Percentiles rank a stretch among this genome's conserved stretches.
These are phyloP conservation scores for Fusarium ramigenum DNA, from an alignment of 2,329 filamentous ascomycete genomes.

Conservation along the genomic window DNA sequence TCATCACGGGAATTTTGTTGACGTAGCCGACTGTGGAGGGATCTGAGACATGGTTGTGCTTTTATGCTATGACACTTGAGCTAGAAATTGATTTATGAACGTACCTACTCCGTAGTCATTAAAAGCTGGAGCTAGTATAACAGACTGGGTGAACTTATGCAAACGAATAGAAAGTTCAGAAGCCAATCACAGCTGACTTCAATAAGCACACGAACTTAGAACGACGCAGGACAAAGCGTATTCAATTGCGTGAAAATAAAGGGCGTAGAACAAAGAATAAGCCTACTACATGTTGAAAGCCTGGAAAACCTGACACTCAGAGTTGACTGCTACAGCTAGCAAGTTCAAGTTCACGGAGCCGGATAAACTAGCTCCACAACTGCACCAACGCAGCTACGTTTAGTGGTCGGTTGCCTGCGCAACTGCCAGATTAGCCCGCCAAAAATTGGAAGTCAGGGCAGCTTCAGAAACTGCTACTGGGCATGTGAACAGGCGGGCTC, in stretches of 20 bases:
- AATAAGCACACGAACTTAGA: background rate
- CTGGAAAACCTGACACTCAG: background rate
- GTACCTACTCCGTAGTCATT: background rate
- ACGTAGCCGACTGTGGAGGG: background rate
- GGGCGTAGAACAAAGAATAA: background rate
- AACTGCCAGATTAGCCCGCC: conserved; percentile 37
- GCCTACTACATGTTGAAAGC: background rate
- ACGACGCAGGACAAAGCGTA: background rate
- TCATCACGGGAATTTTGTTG: background rate
- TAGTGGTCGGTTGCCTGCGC: conserved; percentile 37
- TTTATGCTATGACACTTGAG: background rate
- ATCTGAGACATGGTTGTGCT: background rate
- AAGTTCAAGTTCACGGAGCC: conserved; percentile 7
- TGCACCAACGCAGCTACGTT: conserved; percentile 7
- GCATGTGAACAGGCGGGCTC: conserved; percentile 24
- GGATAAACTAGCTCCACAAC: conserved; percentile 33
- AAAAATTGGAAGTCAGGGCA: conserved; percentile 35
- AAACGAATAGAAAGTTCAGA: background rate
- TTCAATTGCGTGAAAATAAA: background rate
- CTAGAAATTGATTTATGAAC: background rate
- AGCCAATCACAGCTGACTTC: background rate
- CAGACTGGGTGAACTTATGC: background rate
- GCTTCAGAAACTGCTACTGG: conserved; percentile 20
- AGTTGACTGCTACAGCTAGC: background rate
- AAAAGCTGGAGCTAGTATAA: background rate